Base-by-base conservation (phyloP, 2,329 filamentous ascomycete genomes). In the Cladosporium colombiae region DNA sequence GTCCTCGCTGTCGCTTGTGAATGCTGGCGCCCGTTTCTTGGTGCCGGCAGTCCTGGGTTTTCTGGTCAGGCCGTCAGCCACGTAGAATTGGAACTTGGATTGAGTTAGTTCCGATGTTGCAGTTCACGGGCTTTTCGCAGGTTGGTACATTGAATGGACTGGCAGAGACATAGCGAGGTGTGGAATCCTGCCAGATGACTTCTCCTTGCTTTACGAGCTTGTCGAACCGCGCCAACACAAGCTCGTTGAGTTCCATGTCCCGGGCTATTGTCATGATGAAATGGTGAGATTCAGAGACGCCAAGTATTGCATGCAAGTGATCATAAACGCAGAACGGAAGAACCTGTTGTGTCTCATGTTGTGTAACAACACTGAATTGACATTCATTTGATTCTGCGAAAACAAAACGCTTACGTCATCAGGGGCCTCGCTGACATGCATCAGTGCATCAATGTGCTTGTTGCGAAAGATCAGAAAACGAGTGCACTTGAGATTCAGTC, bases 1-100 rank as follows among this genome's bases (percentile, higher is more conserved):
- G 49, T 71, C 68, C 18, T 67, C 61, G 35, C 67, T 62, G 35
- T 66, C 64, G 18, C 66, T 66, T 3, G 65, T 67, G 50, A 69
- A 69, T 2, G 66, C 69, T 18, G 68, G 65, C 35, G 50, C 50
- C 35, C 62, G 65, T 49, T 37, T 52, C 33, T 62, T 62, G 14
- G 31, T 62, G 1, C 60, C 60, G 13, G 55, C 57, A 16, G 56
- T 53, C 49, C 33, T 44, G 31, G 46, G 60, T 33, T 62, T 62
- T 29, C 40, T 55, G 49, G 29, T 66, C 3, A 70, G 64, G 31
- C 62, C 65, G 40, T 50, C 56, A 27, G 68, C 58, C 23, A 70
- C 57, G 44, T 63, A 63, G 53, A 69, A 69, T 33, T 65, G 64
- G 57, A 70, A 67, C 16, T 33, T 13, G 49, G 11, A 5, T 25